These are phyloP conservation scores for Wickerhamomyces kurtzmanii DNA, from an alignment of 805 yeast genomes.

Conservation along the genomic window DNA sequence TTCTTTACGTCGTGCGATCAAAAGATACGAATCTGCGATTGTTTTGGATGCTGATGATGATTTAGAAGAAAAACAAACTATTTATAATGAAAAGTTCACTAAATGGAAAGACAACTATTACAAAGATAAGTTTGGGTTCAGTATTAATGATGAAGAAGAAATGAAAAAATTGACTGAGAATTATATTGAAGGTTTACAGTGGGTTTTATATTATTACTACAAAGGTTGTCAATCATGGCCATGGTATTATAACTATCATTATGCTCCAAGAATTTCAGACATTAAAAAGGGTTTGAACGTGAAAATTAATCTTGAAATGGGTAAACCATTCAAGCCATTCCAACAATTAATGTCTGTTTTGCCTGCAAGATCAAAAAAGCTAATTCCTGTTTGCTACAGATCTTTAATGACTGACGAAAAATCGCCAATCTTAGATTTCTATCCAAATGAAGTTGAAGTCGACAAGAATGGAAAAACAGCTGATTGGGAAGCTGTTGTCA, in stretches of 20 bases:
- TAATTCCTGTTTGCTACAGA: slow-evolving; percentile 73
- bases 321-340: slow-evolving; percentile 82
- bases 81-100: slow-evolving; percentile 67
- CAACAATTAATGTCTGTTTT: slow-evolving; percentile 96
- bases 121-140: slow-evolving; percentile 64
- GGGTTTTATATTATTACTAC: slow-evolving; percentile 91
- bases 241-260: slow-evolving; percentile 87
- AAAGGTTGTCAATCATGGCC: slow-evolving; percentile 92
- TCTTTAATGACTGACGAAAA: slow-evolving; percentile 75
- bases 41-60: slow-evolving; percentile 40
- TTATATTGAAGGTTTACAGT: slow-evolving; percentile 90
- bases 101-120: slow-evolving; percentile 85
- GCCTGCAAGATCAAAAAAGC: slow-evolving; percentile 79
- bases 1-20: slow-evolving; percentile 43
- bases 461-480: slow-evolving; percentile 94
- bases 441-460: slow-evolving; percentile 78
- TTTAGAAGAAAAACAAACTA: slow-evolving; percentile 37
- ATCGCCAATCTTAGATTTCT: slow-evolving; percentile 85
- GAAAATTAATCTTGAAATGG: slow-evolving; percentile 51
- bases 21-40: slow-evolving; percentile 54
- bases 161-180: slow-evolving; percentile 61
- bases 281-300: slow-evolving; percentile 61
- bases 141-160: slow-evolving; percentile 45
- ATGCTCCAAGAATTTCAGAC: slow-evolving; percentile 92
- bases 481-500: slow-evolving; percentile 96